Conservation (phyloP, 1,284 basidiomycete species). For the Ceratobasidium sp. region DNA sequence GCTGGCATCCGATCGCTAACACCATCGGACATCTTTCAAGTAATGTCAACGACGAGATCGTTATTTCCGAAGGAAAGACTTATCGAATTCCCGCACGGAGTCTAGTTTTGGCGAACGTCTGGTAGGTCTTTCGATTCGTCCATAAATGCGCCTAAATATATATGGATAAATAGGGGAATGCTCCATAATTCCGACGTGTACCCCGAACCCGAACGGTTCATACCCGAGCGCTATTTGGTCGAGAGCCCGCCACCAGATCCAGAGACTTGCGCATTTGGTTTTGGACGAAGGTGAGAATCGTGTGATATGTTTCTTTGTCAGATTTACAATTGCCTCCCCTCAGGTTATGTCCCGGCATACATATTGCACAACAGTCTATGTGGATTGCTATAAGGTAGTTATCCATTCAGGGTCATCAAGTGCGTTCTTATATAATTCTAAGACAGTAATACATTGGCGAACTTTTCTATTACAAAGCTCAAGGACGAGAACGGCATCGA, state of each 20-base stretch:
- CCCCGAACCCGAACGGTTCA: constrained; percentile 86
- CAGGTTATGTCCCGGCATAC: constrained; percentile 29
- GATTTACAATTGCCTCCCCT: not conserved
- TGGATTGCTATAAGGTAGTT: constrained; percentile 24
- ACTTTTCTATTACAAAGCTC: constrained; percentile 14
- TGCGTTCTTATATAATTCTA: too few relatives aligned
- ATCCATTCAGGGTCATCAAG: too few relatives aligned
- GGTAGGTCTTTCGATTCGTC: not conserved
- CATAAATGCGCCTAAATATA: not conserved
- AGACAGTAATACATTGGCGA: constrained; percentile 13
- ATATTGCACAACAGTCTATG: constrained; percentile 32
- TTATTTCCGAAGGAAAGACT: constrained; percentile 6
- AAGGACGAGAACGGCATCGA: constrained; percentile 17
- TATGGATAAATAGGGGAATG: constrained; percentile 2
- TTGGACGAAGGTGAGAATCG: constrained; percentile 8
- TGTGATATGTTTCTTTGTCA: not conserved
- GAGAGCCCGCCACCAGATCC: constrained; percentile 65
- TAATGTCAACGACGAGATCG: constrained; percentile 15
- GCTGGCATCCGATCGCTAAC: constrained; percentile 15
- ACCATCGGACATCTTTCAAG: constrained; percentile 1
- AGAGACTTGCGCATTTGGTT: constrained; percentile 20
- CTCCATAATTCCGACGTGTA: constrained; percentile 91
- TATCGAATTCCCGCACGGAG: constrained; percentile 25
- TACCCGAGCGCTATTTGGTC: constrained; percentile 94
- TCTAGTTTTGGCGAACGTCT: constrained; percentile 11